Conservation (phyloP, 2,329 filamentous ascomycete genomes). For the Microascus cirrosus region DNA sequence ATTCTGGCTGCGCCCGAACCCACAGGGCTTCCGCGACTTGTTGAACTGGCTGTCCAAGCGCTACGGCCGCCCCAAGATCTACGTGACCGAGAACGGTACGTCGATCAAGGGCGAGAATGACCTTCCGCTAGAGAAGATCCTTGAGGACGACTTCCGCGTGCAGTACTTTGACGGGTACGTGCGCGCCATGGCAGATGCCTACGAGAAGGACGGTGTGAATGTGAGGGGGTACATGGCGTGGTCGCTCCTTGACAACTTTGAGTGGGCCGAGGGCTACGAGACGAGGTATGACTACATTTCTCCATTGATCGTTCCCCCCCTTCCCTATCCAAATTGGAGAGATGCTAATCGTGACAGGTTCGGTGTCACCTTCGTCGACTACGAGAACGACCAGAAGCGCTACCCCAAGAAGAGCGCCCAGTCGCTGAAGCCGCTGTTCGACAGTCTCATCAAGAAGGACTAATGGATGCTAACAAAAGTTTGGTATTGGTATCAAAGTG, state of each 20-base stretch:
- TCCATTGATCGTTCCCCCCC: background rate
- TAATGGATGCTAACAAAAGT: conserved; percentile 12
- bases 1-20: conserved; percentile 67
- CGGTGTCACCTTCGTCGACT: conserved; percentile 76
- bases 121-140: conserved; percentile 54
- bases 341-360: conserved; percentile 44
- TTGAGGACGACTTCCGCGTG: conserved; percentile 72
- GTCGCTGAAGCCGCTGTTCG: conserved; percentile 60
- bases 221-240: conserved; percentile 75
- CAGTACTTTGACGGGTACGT: conserved; percentile 73
- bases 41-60: conserved; percentile 68
- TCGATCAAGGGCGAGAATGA: conserved; percentile 77
- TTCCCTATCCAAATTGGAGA: background rate
- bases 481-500: background rate
- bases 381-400: conserved; percentile 66
- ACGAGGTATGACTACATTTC: background rate
- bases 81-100: conserved; percentile 83
- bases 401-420: conserved; percentile 76
- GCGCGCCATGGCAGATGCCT: conserved; percentile 63
- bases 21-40: conserved; percentile 66
- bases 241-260: conserved; percentile 85
- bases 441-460: conserved; percentile 55
- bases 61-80: conserved; percentile 67
- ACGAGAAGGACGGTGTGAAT: conserved; percentile 61
- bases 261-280: conserved; percentile 67